Evolutionary conservation across 2,329 filamentous ascomycete genomes (phyloP), one percentile per base, ranked within the genome.

Genomic region (Calonectria honghensis): DNA sequence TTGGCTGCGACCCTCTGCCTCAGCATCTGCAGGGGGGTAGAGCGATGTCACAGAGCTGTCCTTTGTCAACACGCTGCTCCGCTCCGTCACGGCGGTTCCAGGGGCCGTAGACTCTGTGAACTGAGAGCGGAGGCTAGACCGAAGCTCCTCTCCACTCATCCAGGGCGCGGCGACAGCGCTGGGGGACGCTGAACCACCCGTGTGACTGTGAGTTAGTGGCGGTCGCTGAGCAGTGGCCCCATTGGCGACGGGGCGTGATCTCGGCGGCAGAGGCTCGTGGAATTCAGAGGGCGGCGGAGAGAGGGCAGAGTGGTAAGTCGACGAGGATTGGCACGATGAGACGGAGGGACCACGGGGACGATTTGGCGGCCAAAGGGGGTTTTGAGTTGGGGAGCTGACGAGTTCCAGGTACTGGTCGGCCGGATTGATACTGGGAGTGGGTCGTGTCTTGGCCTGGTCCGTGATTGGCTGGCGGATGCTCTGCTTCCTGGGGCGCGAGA

Each of bases 11-110:
- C 65, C 87, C 7, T 86, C 84, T 45, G 83, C 84, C 76, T 87
- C 84, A 51, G 81, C 63, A 77, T 81, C 68, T 78, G 76, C 79
- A 35, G 68, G 74, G 31, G 73, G 72, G 35, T 88, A 87, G 84
- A 89, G 89, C 75, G 88, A 97, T 86, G 86, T 94, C 68, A 93
- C 89, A 2, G 94, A 96, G 86, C 94, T 97, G 74, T 92, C 91
- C 79, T 94, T 95, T 4, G 95, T 97, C 77, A 93, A 84, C 65
- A 97, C 89, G 81, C 96, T 98, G 83, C 95, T 97, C 75, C 95
- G 90, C 82, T 96, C 95, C 1, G 95, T 97, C n/a, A 93, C 92
- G 6, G 84, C 78, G 3, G 89, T 90, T 31, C 93, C 96, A 39
- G 89, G 89, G 32, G 87, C 86, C 6, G 90, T 90, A 4, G 90